A percentile compares a stretch with the other conserved stretches of the same genome.
Conservation (phyloP, 371 early-diverging fungal genomes). For the Syncephalastrum contaminatum region DNA sequence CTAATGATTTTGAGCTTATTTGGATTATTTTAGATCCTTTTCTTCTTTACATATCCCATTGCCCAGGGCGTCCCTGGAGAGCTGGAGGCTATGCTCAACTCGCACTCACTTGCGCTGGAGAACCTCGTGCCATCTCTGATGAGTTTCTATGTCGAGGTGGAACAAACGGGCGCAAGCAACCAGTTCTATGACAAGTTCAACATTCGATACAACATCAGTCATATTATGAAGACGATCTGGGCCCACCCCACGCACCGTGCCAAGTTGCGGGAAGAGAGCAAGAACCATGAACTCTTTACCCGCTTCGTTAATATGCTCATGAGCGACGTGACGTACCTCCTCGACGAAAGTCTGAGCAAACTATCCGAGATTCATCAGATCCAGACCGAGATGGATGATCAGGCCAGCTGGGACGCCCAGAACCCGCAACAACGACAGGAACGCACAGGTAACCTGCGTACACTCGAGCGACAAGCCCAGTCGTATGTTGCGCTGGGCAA, state of each 20-base stretch:
- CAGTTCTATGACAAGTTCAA: constrained; percentile 99
- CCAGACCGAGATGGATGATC: constrained; percentile 75
- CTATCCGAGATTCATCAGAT: constrained; percentile 81
- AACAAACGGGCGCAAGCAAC: constrained; percentile 88
- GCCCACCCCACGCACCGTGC: constrained; percentile 62
- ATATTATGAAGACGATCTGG: constrained; percentile 89
- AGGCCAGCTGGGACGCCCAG: constrained; percentile 52
- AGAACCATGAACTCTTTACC: constrained; percentile 74
- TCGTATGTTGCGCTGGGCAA: constrained; percentile 88
- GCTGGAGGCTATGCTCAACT: constrained; percentile 66
- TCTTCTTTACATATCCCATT: constrained; percentile 67
- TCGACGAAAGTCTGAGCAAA: constrained; percentile 92
- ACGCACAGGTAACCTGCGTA: constrained; percentile 58
- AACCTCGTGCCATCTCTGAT: constrained; percentile 81
- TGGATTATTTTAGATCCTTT: constrained; percentile 56
- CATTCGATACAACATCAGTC: constrained; percentile 95
- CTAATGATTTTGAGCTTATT: neutral
- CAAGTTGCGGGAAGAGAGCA: constrained; percentile 60
- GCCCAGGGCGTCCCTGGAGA: constrained; percentile 54
- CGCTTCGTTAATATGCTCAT: constrained; percentile 92
- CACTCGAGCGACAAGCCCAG: constrained; percentile 81
- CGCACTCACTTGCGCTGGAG: constrained; percentile 70
- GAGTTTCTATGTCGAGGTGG: constrained; percentile 93
- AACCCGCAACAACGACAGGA: constrained; percentile 68
- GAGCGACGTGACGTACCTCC: constrained; percentile 94